These are phyloP conservation scores for Aspergillus funiculosus DNA, from an alignment of 495 filamentous ascomycete genomes.

Conservation along the genomic window DNA sequence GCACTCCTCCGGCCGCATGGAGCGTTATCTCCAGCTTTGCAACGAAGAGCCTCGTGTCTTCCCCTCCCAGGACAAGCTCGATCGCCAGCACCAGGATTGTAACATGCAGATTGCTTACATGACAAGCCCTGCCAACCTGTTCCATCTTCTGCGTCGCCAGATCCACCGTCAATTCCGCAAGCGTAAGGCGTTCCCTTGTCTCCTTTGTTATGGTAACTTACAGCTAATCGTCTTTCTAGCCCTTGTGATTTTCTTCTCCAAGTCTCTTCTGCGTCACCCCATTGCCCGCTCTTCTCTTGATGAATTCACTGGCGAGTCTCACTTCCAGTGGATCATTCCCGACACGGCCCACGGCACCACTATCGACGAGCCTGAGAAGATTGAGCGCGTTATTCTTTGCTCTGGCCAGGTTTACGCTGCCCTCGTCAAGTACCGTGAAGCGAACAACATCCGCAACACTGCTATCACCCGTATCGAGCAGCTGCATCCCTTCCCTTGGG, in stretches of 20 bases:
- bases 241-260: conserved; percentile 94
- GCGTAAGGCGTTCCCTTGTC: conserved; percentile 54
- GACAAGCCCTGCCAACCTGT: conserved; percentile 87
- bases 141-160: conserved; percentile 93
- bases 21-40: conserved; percentile 94
- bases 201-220: conserved; percentile 30
- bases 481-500: conserved; percentile 98
- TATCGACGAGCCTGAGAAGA: conserved; percentile 76
- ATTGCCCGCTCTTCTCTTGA: conserved; percentile 76
- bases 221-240: conserved; percentile 44
- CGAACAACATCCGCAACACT: conserved; percentile 75
- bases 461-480: conserved; percentile 96
- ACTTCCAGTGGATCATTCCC: conserved; percentile 93
- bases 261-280: conserved; percentile 81
- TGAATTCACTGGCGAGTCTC: conserved; percentile 81
- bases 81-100: conserved; percentile 97
- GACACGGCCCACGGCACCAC: conserved; percentile 72
- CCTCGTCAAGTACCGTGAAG: conserved; percentile 82
- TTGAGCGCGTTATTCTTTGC: conserved; percentile 91
- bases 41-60: conserved; percentile 96
- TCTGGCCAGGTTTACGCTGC: conserved; percentile 90
- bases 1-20: conserved; percentile 95
- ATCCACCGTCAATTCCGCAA: conserved; percentile 99
- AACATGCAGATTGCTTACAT: conserved; percentile 98
- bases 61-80: conserved; percentile 78